phyloP scores from a whole-genome alignment of 805 yeast genomes.

The Starmerella lactis-condensi region DNA sequence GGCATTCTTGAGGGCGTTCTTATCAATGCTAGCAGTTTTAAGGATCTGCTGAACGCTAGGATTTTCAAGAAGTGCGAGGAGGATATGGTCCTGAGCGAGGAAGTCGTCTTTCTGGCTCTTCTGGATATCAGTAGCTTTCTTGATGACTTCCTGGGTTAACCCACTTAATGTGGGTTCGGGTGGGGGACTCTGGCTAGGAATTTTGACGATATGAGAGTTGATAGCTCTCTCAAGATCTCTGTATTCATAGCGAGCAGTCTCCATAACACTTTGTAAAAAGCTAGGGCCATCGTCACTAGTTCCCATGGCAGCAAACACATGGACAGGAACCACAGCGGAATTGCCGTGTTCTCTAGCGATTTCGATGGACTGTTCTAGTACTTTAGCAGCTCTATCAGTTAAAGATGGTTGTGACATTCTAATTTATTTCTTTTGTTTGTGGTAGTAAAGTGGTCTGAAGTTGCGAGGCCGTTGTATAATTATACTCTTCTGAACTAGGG shows the following conservation, averaged over 20 bases:
- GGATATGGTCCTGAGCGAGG: constrained; percentile 84
- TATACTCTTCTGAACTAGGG: no score
- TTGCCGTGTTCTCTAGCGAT: constrained; percentile 73
- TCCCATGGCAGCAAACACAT: constrained; percentile 78
- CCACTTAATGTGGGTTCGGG: constrained; percentile 67
- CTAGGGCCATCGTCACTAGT: constrained; percentile 37
- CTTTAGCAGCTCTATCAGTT: constrained; percentile 79
- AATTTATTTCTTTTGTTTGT: neutral
- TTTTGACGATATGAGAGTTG: constrained; percentile 60
- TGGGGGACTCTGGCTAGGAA: constrained; percentile 79
- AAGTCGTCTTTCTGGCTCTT: constrained; percentile 76
- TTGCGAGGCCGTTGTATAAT: no score
- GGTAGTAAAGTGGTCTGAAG: neutral
- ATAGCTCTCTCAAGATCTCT: constrained; percentile 57
- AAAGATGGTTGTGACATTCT: constrained; percentile 29
- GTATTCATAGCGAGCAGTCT: constrained; percentile 80
- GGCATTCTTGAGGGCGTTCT: constrained; percentile 58
- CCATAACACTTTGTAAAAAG: constrained; percentile 64
- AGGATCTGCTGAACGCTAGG: constrained; percentile 47
- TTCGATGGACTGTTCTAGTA: constrained; percentile 60
- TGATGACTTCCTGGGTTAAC: constrained; percentile 56
- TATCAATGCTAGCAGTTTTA: constrained; percentile 45
- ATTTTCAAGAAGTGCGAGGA: constrained; percentile 73
- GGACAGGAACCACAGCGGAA: constrained; percentile 71
- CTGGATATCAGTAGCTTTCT: constrained; percentile 58